Conservation (phyloP, 2,329 filamentous ascomycete species). For the Ophiostoma ips region DNA sequence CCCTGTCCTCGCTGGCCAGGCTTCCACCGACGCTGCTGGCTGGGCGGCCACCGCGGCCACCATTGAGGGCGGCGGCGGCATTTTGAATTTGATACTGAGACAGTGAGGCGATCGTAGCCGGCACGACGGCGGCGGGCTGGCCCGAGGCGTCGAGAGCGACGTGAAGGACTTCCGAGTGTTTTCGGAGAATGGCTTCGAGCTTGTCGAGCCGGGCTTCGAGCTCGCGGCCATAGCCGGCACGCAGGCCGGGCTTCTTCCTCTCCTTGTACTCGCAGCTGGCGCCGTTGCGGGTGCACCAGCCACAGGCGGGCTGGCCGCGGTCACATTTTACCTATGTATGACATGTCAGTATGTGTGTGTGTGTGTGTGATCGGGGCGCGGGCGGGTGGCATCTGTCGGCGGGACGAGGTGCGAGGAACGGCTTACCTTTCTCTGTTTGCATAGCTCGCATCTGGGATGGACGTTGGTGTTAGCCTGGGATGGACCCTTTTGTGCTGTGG, state of each 20-base stretch:
- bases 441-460: slow-evolving; percentile 51
- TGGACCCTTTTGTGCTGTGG: background rate
- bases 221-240: slow-evolving; percentile 58
- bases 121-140: slow-evolving; percentile 18
- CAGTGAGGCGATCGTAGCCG: background rate
- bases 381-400: too few relatives aligned
- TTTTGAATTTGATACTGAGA: background rate
- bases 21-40: slow-evolving; percentile 32
- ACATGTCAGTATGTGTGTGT: too few relatives aligned
- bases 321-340: slow-evolving; percentile 71
- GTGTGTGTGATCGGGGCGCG: too few relatives aligned
- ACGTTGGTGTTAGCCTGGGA: slow-evolving; percentile 1
- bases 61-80: background rate
- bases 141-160: slow-evolving; percentile 31
- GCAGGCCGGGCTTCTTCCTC: slow-evolving; percentile 51
- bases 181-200: slow-evolving; percentile 50
- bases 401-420: too few relatives aligned
- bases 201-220: slow-evolving; percentile 58
- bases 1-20: slow-evolving; percentile 38
- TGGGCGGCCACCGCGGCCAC: slow-evolving; percentile 17
- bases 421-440: slow-evolving; percentile 65
- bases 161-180: slow-evolving; percentile 54
- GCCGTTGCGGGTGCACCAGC: slow-evolving; percentile 52
- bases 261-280: slow-evolving; percentile 54
- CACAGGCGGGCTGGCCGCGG: slow-evolving; percentile 57